Percentiles rank a stretch among this genome's conserved stretches.
phyloP scores from a whole-genome alignment of 768 basidiomycete species.

The Kwoniella botswanensis region DNA sequence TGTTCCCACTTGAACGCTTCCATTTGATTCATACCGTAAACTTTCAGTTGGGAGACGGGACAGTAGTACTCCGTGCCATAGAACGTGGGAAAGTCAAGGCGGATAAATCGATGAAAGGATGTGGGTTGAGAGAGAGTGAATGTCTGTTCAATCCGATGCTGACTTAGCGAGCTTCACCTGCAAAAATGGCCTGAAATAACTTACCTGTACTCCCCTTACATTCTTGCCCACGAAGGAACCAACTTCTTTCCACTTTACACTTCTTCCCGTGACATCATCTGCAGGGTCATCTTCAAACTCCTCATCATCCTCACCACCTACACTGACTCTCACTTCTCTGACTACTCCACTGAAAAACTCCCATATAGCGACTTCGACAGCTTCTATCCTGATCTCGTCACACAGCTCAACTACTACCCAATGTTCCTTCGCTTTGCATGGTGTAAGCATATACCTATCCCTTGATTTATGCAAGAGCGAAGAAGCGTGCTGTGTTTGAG shows the following conservation, averaged over 20 bases:
- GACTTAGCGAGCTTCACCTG: not conserved
- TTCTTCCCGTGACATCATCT: conserved; percentile 18
- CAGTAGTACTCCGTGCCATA: conserved; percentile 97
- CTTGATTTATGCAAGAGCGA: conserved; percentile 86
- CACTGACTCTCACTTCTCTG: conserved; percentile 85
- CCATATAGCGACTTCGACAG: conserved; percentile 92
- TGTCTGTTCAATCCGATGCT: conserved; percentile 28
- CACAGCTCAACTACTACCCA: conserved; percentile 95
- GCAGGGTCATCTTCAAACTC: conserved; percentile 39
- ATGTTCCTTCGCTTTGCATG: conserved; percentile 69
- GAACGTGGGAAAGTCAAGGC: conserved; percentile 89
- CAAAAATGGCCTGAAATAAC: conserved; percentile 39
- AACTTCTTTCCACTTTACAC: conserved; percentile 67
- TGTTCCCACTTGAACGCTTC: conserved; percentile 87
- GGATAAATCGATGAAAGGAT: conserved; percentile 86
- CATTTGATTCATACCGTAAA: conserved; percentile 94
- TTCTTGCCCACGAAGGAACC: conserved; percentile 86
- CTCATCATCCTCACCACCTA: conserved; percentile 59
- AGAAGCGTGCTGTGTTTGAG: conserved; percentile 77
- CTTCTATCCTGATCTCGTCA: conserved; percentile 96
- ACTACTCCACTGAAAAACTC: conserved; percentile 98
- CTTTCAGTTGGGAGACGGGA: conserved; percentile 86
- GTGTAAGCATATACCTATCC: conserved; percentile 96
- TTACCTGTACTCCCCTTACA: conserved; percentile 84
- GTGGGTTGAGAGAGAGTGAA: conserved; percentile 55